These are phyloP conservation scores for Diplodia mutila DNA, from an alignment of 2,329 filamentous ascomycete genomes.

Conservation along the genomic window DNA sequence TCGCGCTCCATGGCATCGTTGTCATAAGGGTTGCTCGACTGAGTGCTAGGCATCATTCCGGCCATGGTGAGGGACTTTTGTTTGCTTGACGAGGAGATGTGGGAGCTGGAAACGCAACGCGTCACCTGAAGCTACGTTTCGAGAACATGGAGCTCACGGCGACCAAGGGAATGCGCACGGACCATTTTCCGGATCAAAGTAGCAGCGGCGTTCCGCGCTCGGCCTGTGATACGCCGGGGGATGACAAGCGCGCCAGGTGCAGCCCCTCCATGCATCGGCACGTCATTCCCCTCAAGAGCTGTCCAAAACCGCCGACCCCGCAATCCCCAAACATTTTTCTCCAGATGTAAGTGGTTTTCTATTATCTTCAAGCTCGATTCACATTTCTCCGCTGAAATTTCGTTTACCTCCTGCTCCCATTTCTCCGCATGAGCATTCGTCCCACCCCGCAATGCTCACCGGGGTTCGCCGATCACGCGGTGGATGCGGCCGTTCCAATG, in stretches of 20 bases:
- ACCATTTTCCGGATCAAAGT: background rate
- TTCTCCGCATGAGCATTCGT: background rate
- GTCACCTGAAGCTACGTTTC: conserved; percentile 24
- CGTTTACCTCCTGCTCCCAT: too few species aligned
- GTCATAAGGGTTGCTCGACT: conserved; percentile 47
- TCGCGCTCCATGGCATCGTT: conserved; percentile 53
- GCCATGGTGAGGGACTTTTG: conserved; percentile 39
- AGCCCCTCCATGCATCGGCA: conserved; percentile 15
- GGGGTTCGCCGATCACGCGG: conserved; percentile 24
- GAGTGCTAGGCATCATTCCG: conserved; percentile 50
- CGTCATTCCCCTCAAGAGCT: conserved; percentile 7
- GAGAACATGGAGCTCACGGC: conserved; percentile 12
- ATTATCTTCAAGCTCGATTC: background rate
- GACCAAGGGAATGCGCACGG: background rate
- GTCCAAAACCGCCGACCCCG: background rate
- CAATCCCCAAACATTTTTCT: background rate
- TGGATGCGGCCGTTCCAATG: conserved; percentile 22
- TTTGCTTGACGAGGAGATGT: background rate
- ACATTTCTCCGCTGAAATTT: background rate
- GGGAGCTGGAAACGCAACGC: conserved; percentile 11
- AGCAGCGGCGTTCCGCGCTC: background rate
- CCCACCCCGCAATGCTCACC: conserved; percentile 1
- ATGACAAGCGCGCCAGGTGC: background rate
- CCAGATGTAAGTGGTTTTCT: background rate
- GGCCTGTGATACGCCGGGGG: background rate